These are phyloP conservation scores for Bocquillonia castaneifolia DNA, from an alignment of 441 rosid genomes.

Conservation along the genomic window DNA sequence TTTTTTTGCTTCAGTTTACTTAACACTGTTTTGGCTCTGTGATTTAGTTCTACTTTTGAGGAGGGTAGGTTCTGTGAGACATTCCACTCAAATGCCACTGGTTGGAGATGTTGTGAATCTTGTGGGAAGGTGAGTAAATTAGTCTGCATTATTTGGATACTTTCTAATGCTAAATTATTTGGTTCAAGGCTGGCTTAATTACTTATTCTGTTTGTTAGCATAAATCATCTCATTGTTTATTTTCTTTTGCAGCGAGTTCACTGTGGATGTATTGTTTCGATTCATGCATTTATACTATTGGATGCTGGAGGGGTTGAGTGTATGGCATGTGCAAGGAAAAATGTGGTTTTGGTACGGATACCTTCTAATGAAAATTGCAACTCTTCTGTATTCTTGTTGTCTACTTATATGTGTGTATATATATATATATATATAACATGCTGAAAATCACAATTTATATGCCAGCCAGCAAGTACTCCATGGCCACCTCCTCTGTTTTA, in stretches of 20 bases:
- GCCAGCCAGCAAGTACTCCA: conserved; percentile 55
- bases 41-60: conserved; percentile 63
- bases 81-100: conserved; percentile 65
- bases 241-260: conserved; percentile 65
- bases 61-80: conserved; percentile 78
- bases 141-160: conserved; percentile 16
- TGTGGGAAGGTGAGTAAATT: conserved; percentile 76
- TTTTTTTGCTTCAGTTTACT: neutral
- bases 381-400: neutral
- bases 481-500: conserved; percentile 49
- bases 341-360: conserved; percentile 50
- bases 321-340: conserved; percentile 65
- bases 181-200: conserved; percentile 6
- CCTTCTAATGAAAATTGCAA: conserved; percentile 8
- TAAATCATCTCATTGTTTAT: conserved; percentile 23
- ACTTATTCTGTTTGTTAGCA: conserved; percentile 12
- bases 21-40: conserved; percentile 19
- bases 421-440: too few relatives aligned
- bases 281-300: conserved; percentile 49
- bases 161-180: conserved; percentile 10
- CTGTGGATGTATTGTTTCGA: conserved; percentile 93
- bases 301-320: conserved; percentile 97
- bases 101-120: conserved; percentile 90
- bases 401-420: too few relatives aligned
- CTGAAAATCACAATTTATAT: conserved; percentile 19